Evolutionary conservation across 257 asterid genomes (phyloP), one percentile per base, ranked within the genome.

Genomic region (Hygrophila difformis): DNA sequence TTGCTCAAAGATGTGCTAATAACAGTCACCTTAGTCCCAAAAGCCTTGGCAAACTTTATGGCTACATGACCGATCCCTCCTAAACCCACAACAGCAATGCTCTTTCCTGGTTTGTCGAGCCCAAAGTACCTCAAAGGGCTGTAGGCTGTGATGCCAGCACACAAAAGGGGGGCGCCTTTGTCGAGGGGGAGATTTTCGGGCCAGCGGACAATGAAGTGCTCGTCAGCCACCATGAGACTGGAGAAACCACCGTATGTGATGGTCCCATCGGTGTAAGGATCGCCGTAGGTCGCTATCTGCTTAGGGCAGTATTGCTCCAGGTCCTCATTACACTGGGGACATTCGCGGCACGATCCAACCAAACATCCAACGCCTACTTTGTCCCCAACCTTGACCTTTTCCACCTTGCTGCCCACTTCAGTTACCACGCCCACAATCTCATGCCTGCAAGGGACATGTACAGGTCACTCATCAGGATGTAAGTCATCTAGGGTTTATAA

Each of bases 51-150:
- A 1, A 70, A 73, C 34, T 77, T 77, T 31, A 73, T 79, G 0
- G 67, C 63, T 1, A 77, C 41, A 43, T 73, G 86, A 2, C 86
- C 86, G 3, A 73, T 55, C 1, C 82, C 79, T 33, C 86, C 82
- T 0, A 77, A 72, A 5, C 86, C 86, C 0, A 77, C 82, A 1
- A 77, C 59, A 1, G 82, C 86, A 2, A 77, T 26, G n/a, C 28
- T 43, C 28, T 43, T 16, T 4, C 86, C 77, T 0, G 86, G 79
- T 17, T 70, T 77, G 12, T 73, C 77, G 2, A 73, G 77, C 8
- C 76, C 71, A 11, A 33, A 65, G 20, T 63, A 43, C 42, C 18
- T 70, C 53, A 73, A 39, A 1, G 82, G 73, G 45, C 74, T 59
- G 39, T 70, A 73, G 4, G 74, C 56, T 8, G 82, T 73, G 19